Base-by-base conservation (phyloP, 257 asterid genomes). In the Agastache rugosa region DNA sequence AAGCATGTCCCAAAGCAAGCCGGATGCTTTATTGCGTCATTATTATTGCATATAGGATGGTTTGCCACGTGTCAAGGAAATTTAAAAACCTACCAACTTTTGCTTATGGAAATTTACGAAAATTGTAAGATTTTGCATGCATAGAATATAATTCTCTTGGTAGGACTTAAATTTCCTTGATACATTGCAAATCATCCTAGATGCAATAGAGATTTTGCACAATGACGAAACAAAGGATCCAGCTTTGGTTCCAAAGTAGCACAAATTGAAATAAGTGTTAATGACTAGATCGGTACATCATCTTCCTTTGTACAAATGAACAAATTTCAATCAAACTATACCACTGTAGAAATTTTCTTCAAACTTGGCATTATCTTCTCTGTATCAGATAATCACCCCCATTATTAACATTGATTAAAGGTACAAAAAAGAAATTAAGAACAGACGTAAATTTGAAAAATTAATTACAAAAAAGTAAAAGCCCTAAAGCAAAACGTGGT, bases 1-100 rank as follows among this genome's bases (percentile, higher is more conserved):
- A 82, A 72, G 63, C 85, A 74, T 67, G 74, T 74, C 51, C 58
- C 22, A 50, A n/a, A 50, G 56, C 56, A 50, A 50, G 53, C 53
- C 6, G 5, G 16, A 14, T 14, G 8, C 19, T 50, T 0, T 16
- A 50, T 50, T n/a, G 23, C 17, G 1, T 1, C 56, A 15, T n/a
- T 15, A 20, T 47, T 17, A 51, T 17, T n/a, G 58, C 58, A 51
- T 51, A 20, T 51, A 17, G 1, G 11, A 19, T 5, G 15, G 11
- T 9, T 42, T 44, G 8, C 58, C 12, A 51, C 4, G 12, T 51
- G 25, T 17, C 58, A 17, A 51, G 22, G 27, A 51, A 48, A 14
- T 15, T 51, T 51, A 6, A n/a, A 6, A 48, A 16, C 27, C 8
- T 51, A 51, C 58, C 58, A 51, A 51, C 9, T 51, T 51, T 51